phyloP scores from a whole-genome alignment of 1,139 yeast species.

The Debaryomyces udenii region DNA sequence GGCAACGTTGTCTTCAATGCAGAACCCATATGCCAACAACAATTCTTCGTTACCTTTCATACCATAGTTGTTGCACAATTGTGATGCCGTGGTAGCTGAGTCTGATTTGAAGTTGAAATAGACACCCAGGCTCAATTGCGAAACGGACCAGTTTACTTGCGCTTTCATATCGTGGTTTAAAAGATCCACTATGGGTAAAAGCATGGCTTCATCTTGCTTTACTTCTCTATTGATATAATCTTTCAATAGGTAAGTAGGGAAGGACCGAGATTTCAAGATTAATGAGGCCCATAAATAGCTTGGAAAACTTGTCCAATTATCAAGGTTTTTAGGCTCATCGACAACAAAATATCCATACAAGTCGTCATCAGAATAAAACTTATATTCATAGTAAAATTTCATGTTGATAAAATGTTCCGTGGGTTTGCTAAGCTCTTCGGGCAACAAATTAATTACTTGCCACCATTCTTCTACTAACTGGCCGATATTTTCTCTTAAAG shows the following conservation, averaged over 20 bases:
- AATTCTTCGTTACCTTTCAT: slow-evolving; percentile 82
- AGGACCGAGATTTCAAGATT: slow-evolving; percentile 75
- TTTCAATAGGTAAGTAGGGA: slow-evolving; percentile 60
- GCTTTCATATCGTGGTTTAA: slow-evolving; percentile 69
- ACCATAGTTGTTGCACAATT: slow-evolving; percentile 82
- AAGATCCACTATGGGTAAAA: slow-evolving; percentile 78
- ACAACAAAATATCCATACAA: slow-evolving; percentile 29
- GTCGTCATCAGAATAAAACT: slow-evolving; percentile 46
- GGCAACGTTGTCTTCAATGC: slow-evolving; percentile 57
- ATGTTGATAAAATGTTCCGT: slow-evolving; percentile 40
- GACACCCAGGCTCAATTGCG: slow-evolving; percentile 19
- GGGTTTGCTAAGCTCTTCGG: slow-evolving; percentile 37
- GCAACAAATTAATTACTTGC: slow-evolving; percentile 38
- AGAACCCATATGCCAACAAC: slow-evolving; percentile 69
- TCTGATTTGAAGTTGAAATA: slow-evolving; percentile 36
- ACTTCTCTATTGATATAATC: slow-evolving; percentile 18
- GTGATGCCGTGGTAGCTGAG: slow-evolving; percentile 36
- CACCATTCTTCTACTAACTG: slow-evolving; percentile 57
- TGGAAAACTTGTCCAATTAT: slow-evolving; percentile 64
- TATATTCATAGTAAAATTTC: slow-evolving; percentile 52
- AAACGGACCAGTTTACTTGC: slow-evolving; percentile 64
- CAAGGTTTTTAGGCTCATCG: slow-evolving; percentile 19
- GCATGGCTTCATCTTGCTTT: slow-evolving; percentile 58
- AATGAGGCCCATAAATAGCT: slow-evolving; percentile 75
- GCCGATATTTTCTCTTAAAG: slow-evolving; percentile 37